These are phyloP conservation scores for Copromyces sp. DNA, from an alignment of 495 filamentous ascomycete species.

Conservation along the genomic window DNA sequence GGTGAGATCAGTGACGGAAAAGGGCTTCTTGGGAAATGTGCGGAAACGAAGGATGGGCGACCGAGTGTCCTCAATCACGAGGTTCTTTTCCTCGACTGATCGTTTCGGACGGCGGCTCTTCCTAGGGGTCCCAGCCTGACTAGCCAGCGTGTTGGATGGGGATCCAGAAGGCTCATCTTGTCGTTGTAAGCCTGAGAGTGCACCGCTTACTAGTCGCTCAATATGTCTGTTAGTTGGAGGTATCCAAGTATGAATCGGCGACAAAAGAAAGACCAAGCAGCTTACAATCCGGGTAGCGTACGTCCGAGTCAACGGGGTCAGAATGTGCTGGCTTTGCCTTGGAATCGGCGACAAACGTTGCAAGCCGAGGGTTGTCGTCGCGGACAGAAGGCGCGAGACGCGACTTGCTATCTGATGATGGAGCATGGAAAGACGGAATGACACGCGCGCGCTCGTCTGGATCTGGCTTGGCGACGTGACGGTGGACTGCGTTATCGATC, in stretches of 20 bases:
- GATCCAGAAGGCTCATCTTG: not conserved
- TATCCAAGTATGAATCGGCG: not conserved
- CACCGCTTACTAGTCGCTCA: slow-evolving; percentile 60
- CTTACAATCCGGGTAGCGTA: slow-evolving; percentile 41
- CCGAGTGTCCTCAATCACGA: slow-evolving; percentile 16
- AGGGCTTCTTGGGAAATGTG: slow-evolving; percentile 58
- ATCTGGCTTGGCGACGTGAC: not conserved
- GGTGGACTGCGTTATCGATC: not conserved
- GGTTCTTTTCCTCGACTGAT: not conserved
- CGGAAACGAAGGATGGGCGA: slow-evolving; percentile 62
- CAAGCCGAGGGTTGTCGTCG: not conserved
- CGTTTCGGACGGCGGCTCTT: not conserved
- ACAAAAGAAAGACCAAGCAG: not conserved
- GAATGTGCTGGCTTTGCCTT: slow-evolving; percentile 6
- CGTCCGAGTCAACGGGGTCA: slow-evolving; percentile 9
- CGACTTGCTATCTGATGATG: not conserved
- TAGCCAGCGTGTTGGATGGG: not conserved
- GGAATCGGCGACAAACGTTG: slow-evolving; percentile 11
- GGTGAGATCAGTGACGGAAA: slow-evolving; percentile 86
- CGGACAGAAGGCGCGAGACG: slow-evolving; percentile 8
- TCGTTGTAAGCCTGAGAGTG: slow-evolving; percentile 12
- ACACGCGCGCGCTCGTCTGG: not conserved
- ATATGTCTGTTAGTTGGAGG: slow-evolving; percentile 38
- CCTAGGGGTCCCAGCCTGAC: not conserved
- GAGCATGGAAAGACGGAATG: not conserved